Conservation (phyloP, 768 basidiomycete species). For the Serendipita sp. region DNA sequence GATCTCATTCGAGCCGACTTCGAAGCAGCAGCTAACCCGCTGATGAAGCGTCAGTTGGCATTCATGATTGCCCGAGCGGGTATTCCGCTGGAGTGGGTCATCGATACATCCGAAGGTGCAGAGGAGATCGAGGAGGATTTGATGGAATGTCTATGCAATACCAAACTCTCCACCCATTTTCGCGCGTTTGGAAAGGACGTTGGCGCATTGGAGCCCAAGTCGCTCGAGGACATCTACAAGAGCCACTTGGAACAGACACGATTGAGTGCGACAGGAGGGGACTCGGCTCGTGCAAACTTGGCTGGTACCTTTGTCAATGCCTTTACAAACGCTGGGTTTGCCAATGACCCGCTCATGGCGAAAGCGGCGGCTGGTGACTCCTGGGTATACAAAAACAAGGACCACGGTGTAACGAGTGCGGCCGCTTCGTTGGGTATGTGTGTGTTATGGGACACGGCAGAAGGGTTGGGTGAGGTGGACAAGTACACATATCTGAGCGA, state of each 20-base stretch:
- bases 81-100: constrained; percentile 79
- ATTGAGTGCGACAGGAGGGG: constrained; percentile 60
- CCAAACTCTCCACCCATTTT: constrained; percentile 70
- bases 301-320: constrained; percentile 98
- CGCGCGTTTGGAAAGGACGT: constrained; percentile 86
- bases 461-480: constrained; percentile 86
- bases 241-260: constrained; percentile 84
- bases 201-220: constrained; percentile 76
- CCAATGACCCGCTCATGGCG: constrained; percentile 97
- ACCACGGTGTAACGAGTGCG: constrained; percentile 94
- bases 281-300: constrained; percentile 86
- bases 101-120: constrained; percentile 34
- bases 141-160: constrained; percentile 72
- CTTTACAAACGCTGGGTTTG: constrained; percentile 96
- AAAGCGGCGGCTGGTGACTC: constrained; percentile 90
- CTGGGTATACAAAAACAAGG: constrained; percentile 99
- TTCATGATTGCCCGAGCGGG: constrained; percentile 87
- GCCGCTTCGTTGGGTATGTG: constrained; percentile 87
- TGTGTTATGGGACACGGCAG: constrained; percentile 90
- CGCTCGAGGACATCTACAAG: constrained; percentile 94
- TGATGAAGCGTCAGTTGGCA: constrained; percentile 91
- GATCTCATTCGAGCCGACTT: constrained; percentile 77
- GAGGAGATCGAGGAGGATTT: constrained; percentile 54
- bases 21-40: constrained; percentile 77
- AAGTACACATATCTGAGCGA: constrained; percentile 95